phyloP scores from a whole-genome alignment of 352 stramenopile species.

The Aphanomyces cochlioides region DNA sequence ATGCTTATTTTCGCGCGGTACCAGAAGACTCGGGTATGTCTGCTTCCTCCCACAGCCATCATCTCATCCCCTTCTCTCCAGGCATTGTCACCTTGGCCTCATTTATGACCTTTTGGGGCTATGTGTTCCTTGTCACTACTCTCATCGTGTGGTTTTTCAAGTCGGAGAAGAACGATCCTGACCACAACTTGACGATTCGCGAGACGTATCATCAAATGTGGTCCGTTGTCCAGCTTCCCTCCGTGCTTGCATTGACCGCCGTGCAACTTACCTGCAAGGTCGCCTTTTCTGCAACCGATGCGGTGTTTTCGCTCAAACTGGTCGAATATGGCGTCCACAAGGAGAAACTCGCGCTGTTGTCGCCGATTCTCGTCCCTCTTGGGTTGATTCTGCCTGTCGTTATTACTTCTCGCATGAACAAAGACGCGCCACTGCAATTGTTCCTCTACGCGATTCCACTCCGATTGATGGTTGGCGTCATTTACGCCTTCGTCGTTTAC shows the following conservation, averaged over 20 bases:
- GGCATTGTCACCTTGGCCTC: constrained; percentile 80
- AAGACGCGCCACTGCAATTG: constrained; percentile 61
- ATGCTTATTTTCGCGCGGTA: constrained; percentile 76
- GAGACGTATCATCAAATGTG: constrained; percentile 91
- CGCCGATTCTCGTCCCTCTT: constrained; percentile 81
- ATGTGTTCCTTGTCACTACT: constrained; percentile 91
- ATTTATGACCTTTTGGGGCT: constrained; percentile 94
- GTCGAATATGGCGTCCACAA: constrained; percentile 91
- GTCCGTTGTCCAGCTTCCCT: constrained; percentile 78
- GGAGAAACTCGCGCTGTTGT: constrained; percentile 86
- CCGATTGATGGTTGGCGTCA: constrained; percentile 71
- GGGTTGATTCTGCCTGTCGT: constrained; percentile 86
- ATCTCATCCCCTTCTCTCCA: constrained; percentile 1
- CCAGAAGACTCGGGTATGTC: constrained; percentile 41
- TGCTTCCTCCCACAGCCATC: background rate
- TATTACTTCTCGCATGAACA: constrained; percentile 68
- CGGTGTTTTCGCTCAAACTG: constrained; percentile 89
- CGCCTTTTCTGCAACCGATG: constrained; percentile 89
- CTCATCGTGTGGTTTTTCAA: constrained; percentile 91
- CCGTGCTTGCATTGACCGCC: constrained; percentile 80
- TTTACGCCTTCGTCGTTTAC: constrained; percentile 83
- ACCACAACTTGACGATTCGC: constrained; percentile 72
- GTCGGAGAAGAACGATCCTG: constrained; percentile 61
- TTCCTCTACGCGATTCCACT: constrained; percentile 84
- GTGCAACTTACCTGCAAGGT: constrained; percentile 91